A percentile compares a stretch with the other conserved stretches of the same genome.
These are phyloP conservation scores for Fusarium poae DNA, from an alignment of 2,329 filamentous ascomycete genomes.

Conservation along the genomic window DNA sequence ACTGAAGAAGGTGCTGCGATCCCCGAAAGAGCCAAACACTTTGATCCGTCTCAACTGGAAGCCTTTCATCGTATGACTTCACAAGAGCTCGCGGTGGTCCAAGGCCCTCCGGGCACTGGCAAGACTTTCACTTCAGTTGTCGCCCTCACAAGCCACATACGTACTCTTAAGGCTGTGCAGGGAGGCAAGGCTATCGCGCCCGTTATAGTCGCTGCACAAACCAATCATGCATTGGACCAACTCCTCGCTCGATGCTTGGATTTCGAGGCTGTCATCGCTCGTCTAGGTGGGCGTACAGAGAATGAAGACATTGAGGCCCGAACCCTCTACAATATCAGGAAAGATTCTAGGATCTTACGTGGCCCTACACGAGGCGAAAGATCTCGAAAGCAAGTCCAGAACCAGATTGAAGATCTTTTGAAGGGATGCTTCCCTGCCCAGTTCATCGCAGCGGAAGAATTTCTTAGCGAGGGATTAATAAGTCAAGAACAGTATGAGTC, in stretches of 20 bases:
- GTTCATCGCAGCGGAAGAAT: conserved; percentile 66
- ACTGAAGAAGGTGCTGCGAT: not conserved
- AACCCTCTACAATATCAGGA: conserved; percentile 74
- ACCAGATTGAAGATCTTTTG: conserved; percentile 23
- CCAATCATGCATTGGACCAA: conserved; percentile 91
- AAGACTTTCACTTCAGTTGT: conserved; percentile 87
- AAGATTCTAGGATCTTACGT: conserved; percentile 35
- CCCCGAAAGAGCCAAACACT: conserved; percentile 45
- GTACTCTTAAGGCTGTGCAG: conserved; percentile 65
- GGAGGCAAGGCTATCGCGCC: conserved; percentile 61
- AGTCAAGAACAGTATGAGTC: conserved; percentile 73
- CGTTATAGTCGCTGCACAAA: conserved; percentile 86
- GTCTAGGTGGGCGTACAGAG: conserved; percentile 75
- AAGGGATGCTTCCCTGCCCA: conserved; percentile 53
- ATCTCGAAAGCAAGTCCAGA: conserved; percentile 22
- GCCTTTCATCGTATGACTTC: conserved; percentile 79
- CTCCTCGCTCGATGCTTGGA: conserved; percentile 73
- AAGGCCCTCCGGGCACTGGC: conserved; percentile 81
- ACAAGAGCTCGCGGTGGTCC: conserved; percentile 79
- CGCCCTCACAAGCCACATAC: conserved; percentile 65
- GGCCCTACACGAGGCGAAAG: conserved; percentile 13
- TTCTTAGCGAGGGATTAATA: conserved; percentile 70
- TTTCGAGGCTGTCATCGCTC: conserved; percentile 67
- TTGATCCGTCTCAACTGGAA: conserved; percentile 78
- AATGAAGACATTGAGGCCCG: conserved; percentile 74